Percentiles rank a stretch among this genome's conserved stretches.
Evolutionary conservation across 2,329 filamentous ascomycete species (phyloP).

Genomic region (Trichoderma guizhouense): DNA sequence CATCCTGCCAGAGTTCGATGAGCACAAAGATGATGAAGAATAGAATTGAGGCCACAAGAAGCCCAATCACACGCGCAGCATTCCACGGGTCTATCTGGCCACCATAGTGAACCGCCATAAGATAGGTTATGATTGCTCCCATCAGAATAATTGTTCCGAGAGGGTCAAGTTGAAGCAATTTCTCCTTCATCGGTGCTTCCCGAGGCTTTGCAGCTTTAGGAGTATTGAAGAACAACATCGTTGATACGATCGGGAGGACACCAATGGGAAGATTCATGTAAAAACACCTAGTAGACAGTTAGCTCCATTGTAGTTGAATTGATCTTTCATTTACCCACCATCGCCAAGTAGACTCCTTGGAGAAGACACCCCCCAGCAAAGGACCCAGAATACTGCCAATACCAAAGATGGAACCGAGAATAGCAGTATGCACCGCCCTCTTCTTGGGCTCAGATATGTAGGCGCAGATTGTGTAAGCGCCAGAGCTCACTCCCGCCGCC

Average conservation of each 20-base stretch:
- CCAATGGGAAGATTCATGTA: slow-evolving; percentile 32
- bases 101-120: slow-evolving; percentile 46
- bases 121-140: slow-evolving; percentile 39
- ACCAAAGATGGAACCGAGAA: slow-evolving; percentile 25
- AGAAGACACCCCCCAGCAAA: slow-evolving; percentile 28
- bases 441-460: slow-evolving; percentile 29
- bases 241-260: slow-evolving; percentile 22
- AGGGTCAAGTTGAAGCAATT: slow-evolving; percentile 37
- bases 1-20: slow-evolving; percentile 36
- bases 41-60: slow-evolving; percentile 34
- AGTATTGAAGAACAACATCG: slow-evolving; percentile 33
- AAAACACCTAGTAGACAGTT: slow-evolving; percentile 19
- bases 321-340: slow-evolving; percentile 20
- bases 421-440: slow-evolving; percentile 25
- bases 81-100: slow-evolving; percentile 38
- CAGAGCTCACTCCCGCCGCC: slow-evolving; percentile 42
- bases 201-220: slow-evolving; percentile 30
- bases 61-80: slow-evolving; percentile 34
- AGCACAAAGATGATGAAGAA: slow-evolving; percentile 29
- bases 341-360: slow-evolving; percentile 27
- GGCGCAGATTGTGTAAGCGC: slow-evolving; percentile 44
- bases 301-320: background rate
- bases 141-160: slow-evolving; percentile 29
- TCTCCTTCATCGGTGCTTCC: slow-evolving; percentile 33
- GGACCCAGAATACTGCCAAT: slow-evolving; percentile 27